Evolutionary conservation across 106 monocot genomes (phyloP).

Genomic region (Agapanthus africanus): DNA sequence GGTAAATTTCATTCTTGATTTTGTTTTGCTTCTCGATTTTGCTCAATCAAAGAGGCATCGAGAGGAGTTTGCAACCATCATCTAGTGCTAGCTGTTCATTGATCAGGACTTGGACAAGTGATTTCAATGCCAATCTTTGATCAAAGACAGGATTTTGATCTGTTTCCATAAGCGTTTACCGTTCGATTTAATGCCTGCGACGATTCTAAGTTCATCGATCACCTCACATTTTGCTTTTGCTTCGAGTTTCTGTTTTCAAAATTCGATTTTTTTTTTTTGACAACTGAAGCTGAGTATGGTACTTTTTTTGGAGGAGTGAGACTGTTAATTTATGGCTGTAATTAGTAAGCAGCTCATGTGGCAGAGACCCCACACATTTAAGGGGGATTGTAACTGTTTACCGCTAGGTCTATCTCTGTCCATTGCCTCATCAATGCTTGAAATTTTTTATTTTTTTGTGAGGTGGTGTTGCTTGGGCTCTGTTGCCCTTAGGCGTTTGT

Average conservation of each 20-base stretch:
- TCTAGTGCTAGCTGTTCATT: no score
- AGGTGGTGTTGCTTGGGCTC: background rate
- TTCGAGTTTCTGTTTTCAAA: background rate
- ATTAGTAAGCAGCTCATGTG: conserved; percentile 5
- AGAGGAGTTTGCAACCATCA: no score
- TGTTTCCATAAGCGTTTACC: no score
- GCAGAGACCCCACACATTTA: background rate
- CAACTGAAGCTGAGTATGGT: background rate
- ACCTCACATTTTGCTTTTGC: background rate
- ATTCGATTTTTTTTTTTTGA: background rate
- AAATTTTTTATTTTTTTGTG: background rate
- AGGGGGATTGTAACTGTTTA: background rate
- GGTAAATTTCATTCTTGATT: no score
- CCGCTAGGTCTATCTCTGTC: conserved; percentile 1
- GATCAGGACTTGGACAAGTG: no score
- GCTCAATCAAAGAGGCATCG: no score
- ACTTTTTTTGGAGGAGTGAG: background rate
- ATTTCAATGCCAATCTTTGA: no score
- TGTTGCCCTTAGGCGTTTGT: background rate
- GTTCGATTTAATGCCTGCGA: background rate
- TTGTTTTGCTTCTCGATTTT: no score
- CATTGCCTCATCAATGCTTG: conserved; percentile 1
- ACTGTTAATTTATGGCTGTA: background rate
- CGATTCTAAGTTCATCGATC: background rate
- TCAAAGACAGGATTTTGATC: no score